Conservation (phyloP, 306 rosid species). For the Dalbergia cochinchinensis region DNA sequence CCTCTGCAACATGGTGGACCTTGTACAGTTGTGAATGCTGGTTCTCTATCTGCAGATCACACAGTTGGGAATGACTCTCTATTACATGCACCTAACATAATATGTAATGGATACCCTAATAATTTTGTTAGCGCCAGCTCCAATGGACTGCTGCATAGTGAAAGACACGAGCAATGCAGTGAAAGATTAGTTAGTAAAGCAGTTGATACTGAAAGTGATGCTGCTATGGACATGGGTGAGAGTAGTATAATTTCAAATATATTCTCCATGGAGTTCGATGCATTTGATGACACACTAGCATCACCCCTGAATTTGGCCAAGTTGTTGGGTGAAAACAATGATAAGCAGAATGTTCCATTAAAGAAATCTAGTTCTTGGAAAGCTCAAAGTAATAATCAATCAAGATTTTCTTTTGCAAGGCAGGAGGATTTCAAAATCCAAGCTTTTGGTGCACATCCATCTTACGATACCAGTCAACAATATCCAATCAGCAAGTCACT, state of each 20-base stretch:
- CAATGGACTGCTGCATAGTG: conserved; percentile 59
- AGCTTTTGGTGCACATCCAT: conserved; percentile 63
- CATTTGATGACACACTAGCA: conserved; percentile 80
- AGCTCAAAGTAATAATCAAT: conserved; percentile 81
- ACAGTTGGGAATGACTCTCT: conserved; percentile 55
- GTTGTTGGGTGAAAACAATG: conserved; percentile 71
- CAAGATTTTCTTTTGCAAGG: conserved; percentile 94
- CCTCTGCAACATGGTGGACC: conserved; percentile 57
- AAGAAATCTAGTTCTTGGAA: conserved; percentile 78
- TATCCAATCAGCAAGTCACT: conserved; percentile 61
- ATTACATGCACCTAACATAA: conserved; percentile 53
- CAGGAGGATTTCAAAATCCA: conserved; percentile 79
- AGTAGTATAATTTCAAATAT: conserved; percentile 94
- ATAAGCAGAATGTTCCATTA: conserved; percentile 57
- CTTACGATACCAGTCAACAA: conserved; percentile 61
- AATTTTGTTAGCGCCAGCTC: conserved; percentile 61
- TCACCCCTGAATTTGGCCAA: conserved; percentile 81
- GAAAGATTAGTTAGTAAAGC: conserved; percentile 67
- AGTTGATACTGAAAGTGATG: conserved; percentile 56
- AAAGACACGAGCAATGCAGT: conserved; percentile 56
- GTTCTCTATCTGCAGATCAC: conserved; percentile 58
- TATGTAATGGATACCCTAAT: conserved; percentile 70
- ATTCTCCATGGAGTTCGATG: conserved; percentile 82
- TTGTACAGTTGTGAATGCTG: conserved; percentile 56
- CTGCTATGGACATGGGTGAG: conserved; percentile 83